phyloP scores from a whole-genome alignment of 805 yeast genomes.

The Wickerhamiella sorbophila region DNA sequence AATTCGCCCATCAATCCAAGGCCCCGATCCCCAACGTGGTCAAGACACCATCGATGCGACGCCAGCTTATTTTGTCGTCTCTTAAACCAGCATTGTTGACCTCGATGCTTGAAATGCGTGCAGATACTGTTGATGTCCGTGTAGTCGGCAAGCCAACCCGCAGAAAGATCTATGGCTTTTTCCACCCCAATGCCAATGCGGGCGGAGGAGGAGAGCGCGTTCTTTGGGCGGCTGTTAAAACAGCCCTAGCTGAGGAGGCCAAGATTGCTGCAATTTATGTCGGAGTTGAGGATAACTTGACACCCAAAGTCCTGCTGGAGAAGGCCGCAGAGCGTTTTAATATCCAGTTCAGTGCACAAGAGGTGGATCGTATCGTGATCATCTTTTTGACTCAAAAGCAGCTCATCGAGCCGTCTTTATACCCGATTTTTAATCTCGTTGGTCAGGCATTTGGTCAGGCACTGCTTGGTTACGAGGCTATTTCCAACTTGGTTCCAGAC shows the following conservation, averaged over 20 bases:
- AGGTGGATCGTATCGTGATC: constrained; percentile 41
- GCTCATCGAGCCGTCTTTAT: constrained; percentile 53
- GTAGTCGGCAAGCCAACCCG: constrained; percentile 11
- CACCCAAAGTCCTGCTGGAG: constrained; percentile 35
- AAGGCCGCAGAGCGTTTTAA: constrained; percentile 35
- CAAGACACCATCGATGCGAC: constrained; percentile 25
- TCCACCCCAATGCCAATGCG: constrained; percentile 91
- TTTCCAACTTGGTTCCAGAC: constrained; percentile 58
- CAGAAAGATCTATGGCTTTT: constrained; percentile 59
- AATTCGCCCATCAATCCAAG: constrained; percentile 8
- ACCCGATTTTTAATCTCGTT: constrained; percentile 67
- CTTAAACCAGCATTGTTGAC: constrained; percentile 21
- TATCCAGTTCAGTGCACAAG: constrained; percentile 32
- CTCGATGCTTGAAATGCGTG: constrained; percentile 10
- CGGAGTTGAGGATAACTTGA: constrained; percentile 32
- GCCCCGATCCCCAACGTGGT: constrained; percentile 16
- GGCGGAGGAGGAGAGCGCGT: constrained; percentile 99
- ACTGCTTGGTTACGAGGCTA: constrained; percentile 54
- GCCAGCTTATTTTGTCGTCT: constrained; percentile 27
- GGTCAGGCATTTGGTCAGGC: constrained; percentile 82
- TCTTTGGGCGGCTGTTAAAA: constrained; percentile 80
- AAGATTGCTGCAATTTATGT: constrained; percentile 61
- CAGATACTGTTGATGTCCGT: constrained; percentile 5
- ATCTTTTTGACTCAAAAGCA: constrained; percentile 42
- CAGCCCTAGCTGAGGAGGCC: constrained; percentile 38